Conservation (phyloP, 140 eudicot genomes). For the Flaveria floridana region DNA sequence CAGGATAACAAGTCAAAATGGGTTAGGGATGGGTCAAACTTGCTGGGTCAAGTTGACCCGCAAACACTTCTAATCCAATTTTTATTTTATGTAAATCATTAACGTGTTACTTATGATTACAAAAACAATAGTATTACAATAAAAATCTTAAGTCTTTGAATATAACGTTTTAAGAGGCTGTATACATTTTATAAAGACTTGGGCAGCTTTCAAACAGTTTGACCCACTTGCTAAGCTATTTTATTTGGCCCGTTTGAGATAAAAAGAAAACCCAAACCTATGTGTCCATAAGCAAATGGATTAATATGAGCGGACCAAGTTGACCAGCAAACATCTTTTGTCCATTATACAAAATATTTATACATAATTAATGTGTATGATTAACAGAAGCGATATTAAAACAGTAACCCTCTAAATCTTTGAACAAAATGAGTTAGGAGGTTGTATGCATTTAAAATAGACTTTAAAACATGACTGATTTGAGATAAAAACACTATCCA, state of each 20-base stretch:
- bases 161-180: background rate
- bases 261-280: background rate
- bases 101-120: constrained; percentile 2
- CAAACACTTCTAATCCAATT: background rate
- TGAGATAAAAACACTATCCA: background rate
- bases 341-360: background rate
- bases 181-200: background rate
- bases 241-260: background rate
- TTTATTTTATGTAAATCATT: background rate
- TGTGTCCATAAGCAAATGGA: constrained; percentile 5
- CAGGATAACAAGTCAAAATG: background rate
- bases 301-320: background rate
- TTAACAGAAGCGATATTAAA: constrained; percentile 4
- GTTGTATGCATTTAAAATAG: background rate
- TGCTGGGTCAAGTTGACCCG: background rate
- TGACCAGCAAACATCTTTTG: background rate
- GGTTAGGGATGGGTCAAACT: background rate
- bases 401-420: background rate
- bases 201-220: background rate
- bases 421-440: background rate
- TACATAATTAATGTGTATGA: background rate
- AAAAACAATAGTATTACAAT: constrained; percentile 13
- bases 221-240: constrained; percentile 1
- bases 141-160: background rate
- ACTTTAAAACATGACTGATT: background rate